Conservation (phyloP, 257 asterid species). For the Primulina tabacum region DNA sequence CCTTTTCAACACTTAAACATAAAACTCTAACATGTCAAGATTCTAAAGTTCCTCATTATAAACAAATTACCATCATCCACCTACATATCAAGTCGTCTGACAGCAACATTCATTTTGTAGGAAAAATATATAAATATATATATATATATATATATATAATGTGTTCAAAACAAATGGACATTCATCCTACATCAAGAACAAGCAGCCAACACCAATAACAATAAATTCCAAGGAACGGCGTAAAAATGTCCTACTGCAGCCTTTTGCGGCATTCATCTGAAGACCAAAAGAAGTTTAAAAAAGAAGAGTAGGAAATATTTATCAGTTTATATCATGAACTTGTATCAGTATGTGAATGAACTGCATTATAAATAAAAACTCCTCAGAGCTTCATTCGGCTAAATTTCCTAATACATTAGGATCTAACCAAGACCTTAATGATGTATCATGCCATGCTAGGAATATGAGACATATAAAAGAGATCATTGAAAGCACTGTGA, state of each 20-base stretch:
- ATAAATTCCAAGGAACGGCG: background rate
- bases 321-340: constrained; percentile 2
- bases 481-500: constrained; percentile 19
- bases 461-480: constrained; percentile 16
- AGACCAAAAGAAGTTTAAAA: background rate
- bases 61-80: background rate
- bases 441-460: constrained; percentile 8
- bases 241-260: background rate
- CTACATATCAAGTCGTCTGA: background rate
- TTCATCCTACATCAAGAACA: background rate
- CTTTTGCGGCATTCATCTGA: background rate
- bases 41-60: background rate
- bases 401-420: background rate
- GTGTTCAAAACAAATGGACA: background rate
- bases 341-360: constrained; percentile 5
- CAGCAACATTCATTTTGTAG: background rate
- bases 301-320: background rate
- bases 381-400: constrained; percentile 6
- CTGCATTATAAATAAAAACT: background rate
- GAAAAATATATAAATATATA: background rate
- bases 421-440: constrained; percentile 10
- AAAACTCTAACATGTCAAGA: constrained; percentile 3
- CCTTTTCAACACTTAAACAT: constrained; percentile 60
- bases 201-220: background rate
- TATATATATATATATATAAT: too few relatives aligned